A percentile compares a stretch with the other conserved stretches of the same genome.
Evolutionary conservation across 805 yeast species (phyloP).

Genomic region (Wickerhamiella azymoides): DNA sequence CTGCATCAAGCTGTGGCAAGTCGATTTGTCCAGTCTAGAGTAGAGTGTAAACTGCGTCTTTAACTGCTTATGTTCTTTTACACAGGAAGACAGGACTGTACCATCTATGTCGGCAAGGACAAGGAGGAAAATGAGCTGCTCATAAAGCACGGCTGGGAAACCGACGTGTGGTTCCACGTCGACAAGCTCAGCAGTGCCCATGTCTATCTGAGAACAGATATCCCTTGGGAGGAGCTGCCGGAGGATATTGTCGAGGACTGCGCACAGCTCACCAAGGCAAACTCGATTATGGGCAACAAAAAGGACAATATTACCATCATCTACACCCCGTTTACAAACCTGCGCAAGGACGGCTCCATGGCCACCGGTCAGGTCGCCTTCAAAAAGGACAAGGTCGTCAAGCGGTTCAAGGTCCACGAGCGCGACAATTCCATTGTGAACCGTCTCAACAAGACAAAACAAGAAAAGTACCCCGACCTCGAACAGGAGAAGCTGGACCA

Average conservation of each 20-base stretch:
- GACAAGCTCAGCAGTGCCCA: constrained; percentile 69
- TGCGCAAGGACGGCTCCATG: constrained; percentile 56
- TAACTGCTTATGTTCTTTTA: constrained; percentile 2
- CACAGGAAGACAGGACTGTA: constrained; percentile 2
- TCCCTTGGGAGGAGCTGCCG: constrained; percentile 40
- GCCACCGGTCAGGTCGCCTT: constrained; percentile 69
- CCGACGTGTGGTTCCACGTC: constrained; percentile 66
- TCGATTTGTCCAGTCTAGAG: constrained; percentile 3
- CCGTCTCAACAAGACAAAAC: constrained; percentile 48
- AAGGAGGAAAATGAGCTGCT: constrained; percentile 53
- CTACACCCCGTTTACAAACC: constrained; percentile 61
- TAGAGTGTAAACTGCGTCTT: too few species aligned
- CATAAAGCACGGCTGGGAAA: constrained; percentile 49
- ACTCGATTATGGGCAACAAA: constrained; percentile 65
- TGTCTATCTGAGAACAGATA: constrained; percentile 39
- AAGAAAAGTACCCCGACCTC: constrained; percentile 40
- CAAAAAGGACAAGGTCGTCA: constrained; percentile 42
- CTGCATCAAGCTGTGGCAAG: constrained; percentile 57
- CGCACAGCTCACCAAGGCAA: constrained; percentile 63
- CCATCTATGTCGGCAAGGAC: constrained; percentile 57
- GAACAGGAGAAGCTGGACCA: constrained; percentile 30
- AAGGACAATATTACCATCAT: constrained; percentile 50
- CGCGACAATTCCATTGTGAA: constrained; percentile 49
- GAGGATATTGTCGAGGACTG: constrained; percentile 39
- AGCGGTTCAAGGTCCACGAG: constrained; percentile 37